phyloP scores from a whole-genome alignment of 2,329 filamentous ascomycete species.

The Aspergillus intermedius region DNA sequence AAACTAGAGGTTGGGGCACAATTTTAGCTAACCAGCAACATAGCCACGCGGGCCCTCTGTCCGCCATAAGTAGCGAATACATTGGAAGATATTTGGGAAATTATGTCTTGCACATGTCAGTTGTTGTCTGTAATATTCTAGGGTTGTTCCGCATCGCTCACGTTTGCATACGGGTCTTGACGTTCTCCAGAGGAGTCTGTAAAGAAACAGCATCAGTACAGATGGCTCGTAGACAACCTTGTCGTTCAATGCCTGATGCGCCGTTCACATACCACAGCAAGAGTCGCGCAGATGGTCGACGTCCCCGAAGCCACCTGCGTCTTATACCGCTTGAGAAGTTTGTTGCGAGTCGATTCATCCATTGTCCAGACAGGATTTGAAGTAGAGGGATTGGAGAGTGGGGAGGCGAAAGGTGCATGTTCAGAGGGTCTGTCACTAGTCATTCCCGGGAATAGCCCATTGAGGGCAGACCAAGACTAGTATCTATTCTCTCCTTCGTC shows the following conservation, averaged over 20 bases:
- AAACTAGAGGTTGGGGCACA: not conserved
- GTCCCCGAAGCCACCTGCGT: constrained; percentile 41
- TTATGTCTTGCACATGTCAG: constrained; percentile 31
- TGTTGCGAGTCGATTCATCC: constrained; percentile 37
- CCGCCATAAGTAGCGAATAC: constrained; percentile 40
- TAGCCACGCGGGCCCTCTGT: constrained; percentile 43
- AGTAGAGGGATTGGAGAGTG: constrained; percentile 27
- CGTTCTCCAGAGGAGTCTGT: constrained; percentile 43
- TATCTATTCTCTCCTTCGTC: constrained; percentile 8
- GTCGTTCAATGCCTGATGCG: not conserved
- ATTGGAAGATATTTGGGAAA: constrained; percentile 38
- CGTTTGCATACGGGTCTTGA: constrained; percentile 47
- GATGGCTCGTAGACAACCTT: not conserved
- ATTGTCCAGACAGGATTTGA: constrained; percentile 27
- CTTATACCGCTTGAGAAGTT: constrained; percentile 40
- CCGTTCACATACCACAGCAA: constrained; percentile 37
- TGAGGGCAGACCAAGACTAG: constrained; percentile 10
- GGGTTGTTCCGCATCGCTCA: constrained; percentile 20
- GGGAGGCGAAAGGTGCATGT: constrained; percentile 34
- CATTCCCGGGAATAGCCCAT: constrained; percentile 32
- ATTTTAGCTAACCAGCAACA: constrained; percentile 35
- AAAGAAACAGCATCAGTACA: not conserved
- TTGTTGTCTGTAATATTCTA: not conserved
- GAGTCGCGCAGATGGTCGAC: constrained; percentile 40
- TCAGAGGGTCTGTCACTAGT: constrained; percentile 33